Base-by-base conservation (phyloP, 202 grass and related monocot species). In the Zoysia matrella region DNA sequence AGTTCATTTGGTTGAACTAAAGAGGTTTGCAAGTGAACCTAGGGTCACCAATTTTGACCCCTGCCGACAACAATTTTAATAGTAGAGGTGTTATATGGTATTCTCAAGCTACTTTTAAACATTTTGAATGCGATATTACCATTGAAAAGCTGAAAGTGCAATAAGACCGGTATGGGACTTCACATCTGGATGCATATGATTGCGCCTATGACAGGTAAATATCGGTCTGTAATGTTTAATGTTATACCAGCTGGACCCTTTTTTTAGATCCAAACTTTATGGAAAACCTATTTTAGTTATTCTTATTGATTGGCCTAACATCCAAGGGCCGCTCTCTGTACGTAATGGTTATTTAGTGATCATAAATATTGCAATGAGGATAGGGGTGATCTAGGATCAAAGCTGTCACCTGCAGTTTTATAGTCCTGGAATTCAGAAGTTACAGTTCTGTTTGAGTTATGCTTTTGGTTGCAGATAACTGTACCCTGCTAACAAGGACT, bases 71-170 rank as follows among this genome's bases (percentile, higher is more conserved):
- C 30, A 36, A 36, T 36, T 36, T 36, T 36, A 36, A 36, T 36
- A 36, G 30, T 36, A 1, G 30, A 36, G 30, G 30, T 1, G 30
- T 36, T 82, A 54, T 55, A 69, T 71, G 46, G 30, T 69, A 76
- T 86, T 61, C 63, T 83, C 43, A 74, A 66, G 78, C 56, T 73
- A 36, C 57, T 86, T 88, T 81, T 82, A 52, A 52, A 76, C 51
- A 52, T 68, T 75, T 8, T 57, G 79, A 14, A 71, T 50, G 57
- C 8, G 52, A 83, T 83, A 18, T 80, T 79, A 39, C 51, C 67
- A 47, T 69, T 65, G 72, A 75, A 87, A 89, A 82, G 85, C 61
- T 90, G 85, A 87, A 76, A 79, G 70, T 66, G 55, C 76, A 57
- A 78, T 85, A 65, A 79, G 65, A 84, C 22, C 47, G 47, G 69